phyloP scores from a whole-genome alignment of 768 basidiomycete species.

The Rickenella mellea region DNA sequence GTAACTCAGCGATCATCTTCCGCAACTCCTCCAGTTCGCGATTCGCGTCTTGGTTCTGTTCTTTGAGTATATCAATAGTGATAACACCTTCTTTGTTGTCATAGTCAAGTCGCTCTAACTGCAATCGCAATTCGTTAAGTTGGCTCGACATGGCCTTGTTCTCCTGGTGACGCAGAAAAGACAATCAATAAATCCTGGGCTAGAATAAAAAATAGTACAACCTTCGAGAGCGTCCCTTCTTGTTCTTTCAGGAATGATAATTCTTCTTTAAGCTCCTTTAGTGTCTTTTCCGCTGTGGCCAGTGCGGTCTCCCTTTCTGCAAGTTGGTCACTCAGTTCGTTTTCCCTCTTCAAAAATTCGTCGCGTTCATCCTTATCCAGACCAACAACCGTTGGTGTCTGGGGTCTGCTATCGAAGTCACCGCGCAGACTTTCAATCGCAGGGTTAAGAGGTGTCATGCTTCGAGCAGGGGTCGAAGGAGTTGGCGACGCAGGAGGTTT shows the following conservation, averaged over 20 bases:
- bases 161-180: constrained; percentile 45
- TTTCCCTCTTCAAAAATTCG: constrained; percentile 93
- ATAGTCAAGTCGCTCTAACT: constrained; percentile 87
- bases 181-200: neutral
- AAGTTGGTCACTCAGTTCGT: constrained; percentile 88
- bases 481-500: constrained; percentile 47
- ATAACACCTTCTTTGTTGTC: constrained; percentile 94
- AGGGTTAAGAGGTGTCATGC: constrained; percentile 71
- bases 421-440: constrained; percentile 58
- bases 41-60: constrained; percentile 83
- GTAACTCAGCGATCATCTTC: constrained; percentile 70
- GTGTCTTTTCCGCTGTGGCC: constrained; percentile 70
- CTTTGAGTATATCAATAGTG: constrained; percentile 89
- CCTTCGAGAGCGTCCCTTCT: constrained; percentile 70
- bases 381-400: constrained; percentile 82
- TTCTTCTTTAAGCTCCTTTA: constrained; percentile 85
- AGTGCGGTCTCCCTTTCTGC: constrained; percentile 87
- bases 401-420: constrained; percentile 77
- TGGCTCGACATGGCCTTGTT: constrained; percentile 92
- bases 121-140: constrained; percentile 83
- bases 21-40: constrained; percentile 84
- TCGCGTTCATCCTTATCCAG: constrained; percentile 96
- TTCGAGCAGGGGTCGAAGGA: constrained; percentile 54
- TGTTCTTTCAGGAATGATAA: constrained; percentile 86
- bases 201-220: constrained; percentile 18